Evolutionary conservation across 345 rosid species (phyloP).

Genomic region (Clausena lansium): DNA sequence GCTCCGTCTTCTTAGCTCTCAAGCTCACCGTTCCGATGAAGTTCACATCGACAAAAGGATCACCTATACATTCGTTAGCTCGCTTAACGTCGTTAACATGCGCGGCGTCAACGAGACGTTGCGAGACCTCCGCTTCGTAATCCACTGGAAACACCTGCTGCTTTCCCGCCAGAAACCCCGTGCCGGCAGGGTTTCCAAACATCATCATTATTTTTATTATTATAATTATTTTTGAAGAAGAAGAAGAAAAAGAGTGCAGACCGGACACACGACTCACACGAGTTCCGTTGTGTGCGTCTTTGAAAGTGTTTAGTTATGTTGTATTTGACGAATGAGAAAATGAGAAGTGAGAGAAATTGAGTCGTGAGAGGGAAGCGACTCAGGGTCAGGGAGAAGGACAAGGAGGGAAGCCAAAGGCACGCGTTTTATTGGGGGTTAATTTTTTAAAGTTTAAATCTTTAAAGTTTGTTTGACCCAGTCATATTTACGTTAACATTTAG

Average conservation of each 20-base stretch:
- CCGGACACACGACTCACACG: background rate
- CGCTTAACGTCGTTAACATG: conserved; percentile 36
- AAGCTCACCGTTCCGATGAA: conserved; percentile 56
- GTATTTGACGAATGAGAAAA: background rate
- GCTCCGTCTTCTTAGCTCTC: conserved; percentile 46
- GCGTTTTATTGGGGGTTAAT: background rate
- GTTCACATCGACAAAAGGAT: conserved; percentile 59
- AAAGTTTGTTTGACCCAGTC: conserved; percentile 3
- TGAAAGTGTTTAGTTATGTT: background rate
- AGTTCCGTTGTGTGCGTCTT: background rate
- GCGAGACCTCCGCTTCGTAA: conserved; percentile 55
- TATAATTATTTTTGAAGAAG: background rate
- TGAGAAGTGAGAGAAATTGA: background rate
- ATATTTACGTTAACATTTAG: background rate
- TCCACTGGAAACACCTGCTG: conserved; percentile 52
- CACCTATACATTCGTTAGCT: conserved; percentile 41
- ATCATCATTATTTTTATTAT: conserved; percentile 7
- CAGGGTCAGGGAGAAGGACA: background rate
- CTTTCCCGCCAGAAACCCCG: conserved; percentile 29
- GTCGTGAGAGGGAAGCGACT: conserved; percentile 5
- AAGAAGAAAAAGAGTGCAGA: background rate
- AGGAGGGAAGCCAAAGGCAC: background rate
- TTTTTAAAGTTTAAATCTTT: background rate
- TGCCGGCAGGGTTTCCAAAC: conserved; percentile 19
- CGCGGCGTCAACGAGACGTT: conserved; percentile 53